Conservation (phyloP, 108 stramenopile genomes). For the Ochromonas danica region DNA sequence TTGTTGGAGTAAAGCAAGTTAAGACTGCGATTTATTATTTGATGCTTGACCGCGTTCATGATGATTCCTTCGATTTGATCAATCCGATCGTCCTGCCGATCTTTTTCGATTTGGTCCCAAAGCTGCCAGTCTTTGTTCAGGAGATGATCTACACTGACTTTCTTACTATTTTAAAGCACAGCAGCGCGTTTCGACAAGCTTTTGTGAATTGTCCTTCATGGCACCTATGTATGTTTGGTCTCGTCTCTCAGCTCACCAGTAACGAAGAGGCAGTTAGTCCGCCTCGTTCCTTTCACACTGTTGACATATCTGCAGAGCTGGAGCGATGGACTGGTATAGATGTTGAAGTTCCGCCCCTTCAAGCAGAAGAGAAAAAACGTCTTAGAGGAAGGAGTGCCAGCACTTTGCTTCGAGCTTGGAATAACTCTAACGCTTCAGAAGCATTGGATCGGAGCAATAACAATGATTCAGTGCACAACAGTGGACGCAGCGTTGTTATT, state of each 20-base stretch:
- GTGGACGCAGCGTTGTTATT: too few relatives aligned
- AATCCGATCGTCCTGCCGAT: slow-evolving; percentile 1
- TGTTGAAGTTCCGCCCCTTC: background rate
- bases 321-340: background rate
- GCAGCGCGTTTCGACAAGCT: background rate
- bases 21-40: background rate
- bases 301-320: background rate
- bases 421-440: background rate
- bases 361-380: background rate
- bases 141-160: slow-evolving; percentile 20
- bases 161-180: slow-evolving; percentile 18
- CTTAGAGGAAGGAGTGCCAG: too few relatives aligned
- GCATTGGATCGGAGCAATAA: background rate
- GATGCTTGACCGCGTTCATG: background rate
- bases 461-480: background rate
- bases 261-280: background rate
- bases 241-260: background rate
- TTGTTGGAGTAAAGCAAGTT: background rate
- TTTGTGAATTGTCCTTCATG: slow-evolving; percentile 11
- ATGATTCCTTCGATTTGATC: background rate
- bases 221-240: slow-evolving; percentile 27
- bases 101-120: slow-evolving; percentile 23
- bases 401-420: background rate
- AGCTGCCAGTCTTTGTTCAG: slow-evolving; percentile 16
- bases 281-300: background rate